phyloP scores from a whole-genome alignment of 192 early-diverging fungal species.

The Dispira simplex region DNA sequence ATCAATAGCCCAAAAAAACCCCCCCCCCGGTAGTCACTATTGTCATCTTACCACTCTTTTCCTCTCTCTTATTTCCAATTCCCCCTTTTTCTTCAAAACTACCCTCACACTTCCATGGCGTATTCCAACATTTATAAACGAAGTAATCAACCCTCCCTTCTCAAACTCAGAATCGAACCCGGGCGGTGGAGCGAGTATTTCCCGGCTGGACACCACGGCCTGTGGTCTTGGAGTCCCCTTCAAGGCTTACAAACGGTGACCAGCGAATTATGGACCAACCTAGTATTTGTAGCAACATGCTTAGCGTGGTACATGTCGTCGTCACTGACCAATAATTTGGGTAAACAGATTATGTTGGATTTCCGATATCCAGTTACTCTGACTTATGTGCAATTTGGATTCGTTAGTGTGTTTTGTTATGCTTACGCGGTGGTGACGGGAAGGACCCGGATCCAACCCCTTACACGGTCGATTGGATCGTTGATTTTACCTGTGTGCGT shows the following conservation, averaged over 20 bases:
- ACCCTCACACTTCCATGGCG: conserved; percentile 1
- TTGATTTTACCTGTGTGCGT: conserved; percentile 53
- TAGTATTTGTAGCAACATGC: conserved; percentile 47
- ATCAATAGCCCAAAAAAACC: too few relatives aligned
- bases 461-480: conserved; percentile 32
- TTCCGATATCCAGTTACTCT: conserved; percentile 72
- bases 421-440: conserved; percentile 22
- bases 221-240: too few relatives aligned
- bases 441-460: conserved; percentile 33
- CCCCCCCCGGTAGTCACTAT: too few relatives aligned
- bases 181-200: conserved; percentile 6
- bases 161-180: conserved; percentile 4
- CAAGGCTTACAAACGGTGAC: too few relatives aligned
- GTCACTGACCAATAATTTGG: conserved; percentile 69
- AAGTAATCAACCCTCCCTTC: background rate
- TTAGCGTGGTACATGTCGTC: conserved; percentile 69
- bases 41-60: too few relatives aligned
- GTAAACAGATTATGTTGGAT: conserved; percentile 60
- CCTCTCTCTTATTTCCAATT: too few relatives aligned
- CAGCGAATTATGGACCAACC: conserved; percentile 17
- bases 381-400: conserved; percentile 68
- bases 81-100: background rate
- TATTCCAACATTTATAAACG: background rate
- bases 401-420: conserved; percentile 52
- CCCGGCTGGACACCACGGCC: background rate